Conservation (phyloP, 371 early-diverging fungal species). For the Umbelopsis sp. region DNA sequence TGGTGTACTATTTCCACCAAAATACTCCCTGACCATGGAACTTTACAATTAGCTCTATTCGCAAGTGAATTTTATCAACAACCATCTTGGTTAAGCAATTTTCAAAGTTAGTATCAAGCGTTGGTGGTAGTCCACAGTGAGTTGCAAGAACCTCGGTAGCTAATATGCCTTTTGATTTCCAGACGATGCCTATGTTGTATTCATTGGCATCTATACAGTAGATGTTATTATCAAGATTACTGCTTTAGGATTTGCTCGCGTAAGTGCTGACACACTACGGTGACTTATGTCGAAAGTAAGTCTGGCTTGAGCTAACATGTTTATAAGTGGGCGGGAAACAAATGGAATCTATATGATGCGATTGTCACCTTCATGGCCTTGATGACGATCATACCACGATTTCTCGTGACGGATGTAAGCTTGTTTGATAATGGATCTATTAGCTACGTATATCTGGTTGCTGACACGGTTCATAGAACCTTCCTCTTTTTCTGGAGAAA, state of each 20-base stretch:
- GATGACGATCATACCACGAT: neutral
- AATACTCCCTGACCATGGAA: neutral
- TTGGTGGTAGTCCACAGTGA: neutral
- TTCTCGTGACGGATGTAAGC: neutral
- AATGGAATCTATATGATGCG: conserved; percentile 56
- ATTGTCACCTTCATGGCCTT: conserved; percentile 31
- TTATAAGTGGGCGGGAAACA: conserved; percentile 43
- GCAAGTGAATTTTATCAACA: conserved; percentile 46
- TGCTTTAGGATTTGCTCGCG: conserved; percentile 52
- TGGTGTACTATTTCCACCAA: neutral
- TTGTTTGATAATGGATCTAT: neutral
- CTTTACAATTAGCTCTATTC: conserved; percentile 28
- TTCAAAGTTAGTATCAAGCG: conserved; percentile 33
- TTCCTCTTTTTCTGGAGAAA: conserved; percentile 29
- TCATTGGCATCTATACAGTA: conserved; percentile 40
- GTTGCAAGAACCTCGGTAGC: too few relatives aligned
- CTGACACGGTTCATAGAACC: neutral
- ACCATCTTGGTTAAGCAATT: conserved; percentile 30
- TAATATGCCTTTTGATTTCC: neutral
- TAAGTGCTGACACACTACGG: conserved; percentile 15
- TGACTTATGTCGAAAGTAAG: neutral
- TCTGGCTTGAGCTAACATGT: neutral
- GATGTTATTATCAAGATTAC: conserved; percentile 48
- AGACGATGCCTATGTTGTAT: conserved; percentile 37
- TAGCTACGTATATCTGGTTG: too few relatives aligned